These are phyloP conservation scores for Leishmania amazonensis DNA, from an alignment of 208 protist genomes.

Conservation along the genomic window DNA sequence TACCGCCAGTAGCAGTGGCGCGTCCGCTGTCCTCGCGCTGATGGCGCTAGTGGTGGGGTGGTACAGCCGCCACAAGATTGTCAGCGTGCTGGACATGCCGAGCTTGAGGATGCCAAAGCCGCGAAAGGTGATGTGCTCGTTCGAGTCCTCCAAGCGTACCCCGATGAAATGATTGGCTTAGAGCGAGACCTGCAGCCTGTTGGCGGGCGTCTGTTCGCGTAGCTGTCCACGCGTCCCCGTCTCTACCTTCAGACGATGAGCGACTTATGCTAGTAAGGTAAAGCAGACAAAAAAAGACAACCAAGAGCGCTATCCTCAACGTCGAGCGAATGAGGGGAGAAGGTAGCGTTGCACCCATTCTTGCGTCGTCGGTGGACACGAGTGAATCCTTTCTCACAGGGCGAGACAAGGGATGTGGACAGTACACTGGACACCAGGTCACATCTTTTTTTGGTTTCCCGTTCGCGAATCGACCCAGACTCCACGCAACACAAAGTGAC, in stretches of 20 bases:
- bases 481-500: too few species aligned
- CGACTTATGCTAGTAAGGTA: conserved; percentile 12
- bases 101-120: conserved; percentile 46
- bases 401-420: not conserved
- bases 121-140: conserved; percentile 41
- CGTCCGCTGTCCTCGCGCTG: conserved; percentile 31
- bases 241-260: not conserved
- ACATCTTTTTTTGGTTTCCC: not conserved
- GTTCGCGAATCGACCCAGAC: not conserved
- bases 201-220: not conserved
- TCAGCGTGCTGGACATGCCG: conserved; percentile 40
- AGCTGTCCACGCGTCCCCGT: not conserved
- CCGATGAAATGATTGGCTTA: not conserved
- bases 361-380: not conserved
- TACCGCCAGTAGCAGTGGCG: conserved; percentile 24
- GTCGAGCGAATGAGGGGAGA: not conserved
- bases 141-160: not conserved
- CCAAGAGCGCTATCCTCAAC: not conserved
- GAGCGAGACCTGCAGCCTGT: not conserved
- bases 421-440: not conserved
- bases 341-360: not conserved
- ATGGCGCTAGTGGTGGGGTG: conserved; percentile 31
- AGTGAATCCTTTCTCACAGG: not conserved
- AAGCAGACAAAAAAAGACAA: not conserved
- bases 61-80: conserved; percentile 37